Conservation (phyloP, 1,284 basidiomycete genomes). For the Ceratobasidium sp. region DNA sequence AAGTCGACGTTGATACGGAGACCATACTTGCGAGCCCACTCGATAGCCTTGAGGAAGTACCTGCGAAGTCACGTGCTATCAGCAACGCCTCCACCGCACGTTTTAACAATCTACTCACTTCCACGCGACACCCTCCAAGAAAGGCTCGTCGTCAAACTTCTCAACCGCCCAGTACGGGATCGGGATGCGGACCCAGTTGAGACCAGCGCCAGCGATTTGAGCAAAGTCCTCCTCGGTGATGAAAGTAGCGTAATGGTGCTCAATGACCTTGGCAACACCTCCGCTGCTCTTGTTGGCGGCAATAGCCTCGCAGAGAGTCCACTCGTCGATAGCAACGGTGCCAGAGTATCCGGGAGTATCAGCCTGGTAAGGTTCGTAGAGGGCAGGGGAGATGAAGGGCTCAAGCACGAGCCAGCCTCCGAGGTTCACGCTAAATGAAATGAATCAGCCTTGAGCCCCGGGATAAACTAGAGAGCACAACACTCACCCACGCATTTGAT, state of each 20-base stretch:
- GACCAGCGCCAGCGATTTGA: conserved; percentile 65
- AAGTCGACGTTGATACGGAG: conserved; percentile 66
- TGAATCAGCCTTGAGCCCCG: background rate
- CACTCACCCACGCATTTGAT: conserved; percentile 75
- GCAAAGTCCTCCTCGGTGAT: conserved; percentile 69
- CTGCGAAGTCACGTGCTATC: conserved; percentile 50
- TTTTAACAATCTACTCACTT: conserved; percentile 46
- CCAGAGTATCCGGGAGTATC: conserved; percentile 39
- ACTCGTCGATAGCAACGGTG: conserved; percentile 62
- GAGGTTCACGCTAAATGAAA: conserved; percentile 58
- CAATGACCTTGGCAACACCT: conserved; percentile 55
- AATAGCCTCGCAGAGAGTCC: conserved; percentile 60
- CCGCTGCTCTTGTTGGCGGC: conserved; percentile 57
- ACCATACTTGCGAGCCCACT: conserved; percentile 69
- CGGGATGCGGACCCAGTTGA: conserved; percentile 66
- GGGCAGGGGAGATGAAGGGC: conserved; percentile 66
- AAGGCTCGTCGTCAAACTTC: conserved; percentile 62
- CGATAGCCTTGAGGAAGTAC: conserved; percentile 62
- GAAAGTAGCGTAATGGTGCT: conserved; percentile 66
- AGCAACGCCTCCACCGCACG: background rate
- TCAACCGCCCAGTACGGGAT: conserved; percentile 67
- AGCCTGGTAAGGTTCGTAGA: conserved; percentile 60
- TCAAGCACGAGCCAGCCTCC: conserved; percentile 70
- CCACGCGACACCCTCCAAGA: conserved; percentile 55
- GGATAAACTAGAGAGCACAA: background rate